Evolutionary conservation across 495 filamentous ascomycete species (phyloP).

Genomic region (Xylaria telfairii): DNA sequence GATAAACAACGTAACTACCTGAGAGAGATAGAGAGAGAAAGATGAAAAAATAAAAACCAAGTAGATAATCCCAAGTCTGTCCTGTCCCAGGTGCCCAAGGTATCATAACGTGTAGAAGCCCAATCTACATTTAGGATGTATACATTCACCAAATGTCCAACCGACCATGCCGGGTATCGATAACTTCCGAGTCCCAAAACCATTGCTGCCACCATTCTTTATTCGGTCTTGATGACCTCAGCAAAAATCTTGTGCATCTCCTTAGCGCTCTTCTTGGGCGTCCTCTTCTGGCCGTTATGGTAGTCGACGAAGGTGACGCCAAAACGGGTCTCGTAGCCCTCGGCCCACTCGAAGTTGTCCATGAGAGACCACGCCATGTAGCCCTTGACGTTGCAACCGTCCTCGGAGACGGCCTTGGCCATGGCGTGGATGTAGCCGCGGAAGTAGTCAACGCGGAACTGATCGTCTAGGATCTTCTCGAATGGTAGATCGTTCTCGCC

Average conservation of each 20-base stretch:
- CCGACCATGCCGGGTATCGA: background rate
- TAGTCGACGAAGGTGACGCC: conserved; percentile 82
- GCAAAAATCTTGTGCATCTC: conserved; percentile 68
- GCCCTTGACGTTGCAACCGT: conserved; percentile 72
- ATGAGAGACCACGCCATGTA: conserved; percentile 85
- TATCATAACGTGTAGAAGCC: conserved; percentile 20
- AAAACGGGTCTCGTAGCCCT: conserved; percentile 85
- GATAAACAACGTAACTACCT: background rate
- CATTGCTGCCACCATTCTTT: conserved; percentile 27
- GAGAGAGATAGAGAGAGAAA: no score
- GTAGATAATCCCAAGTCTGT: background rate
- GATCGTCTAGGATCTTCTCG: conserved; percentile 73
- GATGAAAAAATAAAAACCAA: background rate
- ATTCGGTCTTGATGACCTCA: conserved; percentile 32
- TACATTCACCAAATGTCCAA: background rate
- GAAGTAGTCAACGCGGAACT: conserved; percentile 79
- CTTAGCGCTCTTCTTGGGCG: conserved; percentile 79
- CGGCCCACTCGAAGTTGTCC: conserved; percentile 76
- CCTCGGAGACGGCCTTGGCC: conserved; percentile 68
- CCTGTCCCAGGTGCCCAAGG: conserved; percentile 14
- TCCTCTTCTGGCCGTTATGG: conserved; percentile 72
- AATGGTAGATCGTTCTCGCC: conserved; percentile 76
- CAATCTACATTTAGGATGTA: conserved; percentile 6
- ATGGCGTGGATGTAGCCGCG: conserved; percentile 73
- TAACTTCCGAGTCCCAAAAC: background rate